Evolutionary conservation across 176 grass and related monocot genomes (phyloP).

Genomic region (Lolium perenne): DNA sequence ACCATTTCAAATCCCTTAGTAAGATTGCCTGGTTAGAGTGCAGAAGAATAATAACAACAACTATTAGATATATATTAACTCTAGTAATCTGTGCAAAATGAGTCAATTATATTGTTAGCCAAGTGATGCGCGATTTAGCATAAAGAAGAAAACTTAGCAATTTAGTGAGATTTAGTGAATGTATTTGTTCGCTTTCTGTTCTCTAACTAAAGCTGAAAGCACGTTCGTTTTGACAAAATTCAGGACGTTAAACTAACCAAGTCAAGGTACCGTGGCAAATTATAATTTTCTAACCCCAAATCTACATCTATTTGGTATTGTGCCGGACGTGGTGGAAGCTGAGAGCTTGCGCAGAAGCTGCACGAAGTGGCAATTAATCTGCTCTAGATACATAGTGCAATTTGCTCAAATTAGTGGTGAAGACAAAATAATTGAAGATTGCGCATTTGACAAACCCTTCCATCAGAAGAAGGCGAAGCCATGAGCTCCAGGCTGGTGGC

Average conservation of each 20-base stretch:
- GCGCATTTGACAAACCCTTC: slow-evolving; percentile 6
- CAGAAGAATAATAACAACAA: neutral
- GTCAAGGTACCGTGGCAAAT: neutral
- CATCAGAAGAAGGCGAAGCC: neutral
- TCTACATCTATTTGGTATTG: neutral
- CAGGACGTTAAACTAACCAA: neutral
- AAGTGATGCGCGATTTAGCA: neutral
- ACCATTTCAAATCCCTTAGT: no score
- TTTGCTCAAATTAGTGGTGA: neutral
- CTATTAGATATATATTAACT: neutral
- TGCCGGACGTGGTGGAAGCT: neutral
- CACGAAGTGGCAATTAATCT: neutral
- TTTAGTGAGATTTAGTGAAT: neutral
- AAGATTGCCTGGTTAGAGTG: neutral
- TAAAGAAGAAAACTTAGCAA: neutral
- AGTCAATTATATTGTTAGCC: neutral
- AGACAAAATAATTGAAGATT: neutral
- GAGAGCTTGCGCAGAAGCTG: neutral
- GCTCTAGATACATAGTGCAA: neutral
- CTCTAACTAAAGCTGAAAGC: no score
- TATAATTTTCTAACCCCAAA: neutral
- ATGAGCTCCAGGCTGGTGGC: neutral
- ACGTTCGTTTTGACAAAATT: no score
- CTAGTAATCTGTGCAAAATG: neutral
- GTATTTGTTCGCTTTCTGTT: no score